A percentile compares a stretch with the other conserved stretches of the same genome.
Conservation (phyloP, 2,329 filamentous ascomycete genomes). For the Zopfia rhizophila region DNA sequence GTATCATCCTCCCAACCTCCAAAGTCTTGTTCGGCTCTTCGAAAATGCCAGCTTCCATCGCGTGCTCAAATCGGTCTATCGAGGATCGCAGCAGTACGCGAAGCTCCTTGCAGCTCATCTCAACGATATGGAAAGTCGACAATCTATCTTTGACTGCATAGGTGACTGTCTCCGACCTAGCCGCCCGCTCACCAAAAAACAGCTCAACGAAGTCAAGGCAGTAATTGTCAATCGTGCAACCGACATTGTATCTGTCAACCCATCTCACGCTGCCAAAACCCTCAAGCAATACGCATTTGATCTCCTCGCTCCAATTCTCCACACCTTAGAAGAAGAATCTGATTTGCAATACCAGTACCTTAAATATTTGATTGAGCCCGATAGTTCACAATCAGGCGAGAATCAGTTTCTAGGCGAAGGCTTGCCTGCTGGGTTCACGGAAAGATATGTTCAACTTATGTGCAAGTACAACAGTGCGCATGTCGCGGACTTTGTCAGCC, state of each 20-base stretch:
- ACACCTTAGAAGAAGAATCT: conserved; percentile 68
- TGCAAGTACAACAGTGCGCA: conserved; percentile 84
- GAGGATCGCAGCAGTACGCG: conserved; percentile 79
- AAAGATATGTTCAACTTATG: conserved; percentile 90
- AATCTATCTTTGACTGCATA: conserved; percentile 82
- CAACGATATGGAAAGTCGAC: conserved; percentile 81
- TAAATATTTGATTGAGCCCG: conserved; percentile 76
- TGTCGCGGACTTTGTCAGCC: conserved; percentile 85
- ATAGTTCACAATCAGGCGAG: conserved; percentile 42
- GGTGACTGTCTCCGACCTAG: conserved; percentile 75
- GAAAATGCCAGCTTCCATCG: conserved; percentile 85
- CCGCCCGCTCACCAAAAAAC: conserved; percentile 72
- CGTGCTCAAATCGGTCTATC: conserved; percentile 90
- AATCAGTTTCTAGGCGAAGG: conserved; percentile 33
- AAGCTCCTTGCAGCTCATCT: conserved; percentile 84
- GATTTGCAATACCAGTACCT: conserved; percentile 81
- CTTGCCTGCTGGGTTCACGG: conserved; percentile 70
- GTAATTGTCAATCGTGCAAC: conserved; percentile 73
- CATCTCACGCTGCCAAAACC: conserved; percentile 71
- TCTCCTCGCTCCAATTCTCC: conserved; percentile 73
- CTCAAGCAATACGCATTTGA: conserved; percentile 71
- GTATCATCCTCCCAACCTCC: conserved; percentile 87
- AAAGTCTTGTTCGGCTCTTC: conserved; percentile 79
- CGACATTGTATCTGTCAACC: conserved; percentile 74
- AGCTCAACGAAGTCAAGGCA: conserved; percentile 75